These are phyloP conservation scores for Suhomyces emberorum DNA, from an alignment of 805 yeast genomes.

Conservation along the genomic window DNA sequence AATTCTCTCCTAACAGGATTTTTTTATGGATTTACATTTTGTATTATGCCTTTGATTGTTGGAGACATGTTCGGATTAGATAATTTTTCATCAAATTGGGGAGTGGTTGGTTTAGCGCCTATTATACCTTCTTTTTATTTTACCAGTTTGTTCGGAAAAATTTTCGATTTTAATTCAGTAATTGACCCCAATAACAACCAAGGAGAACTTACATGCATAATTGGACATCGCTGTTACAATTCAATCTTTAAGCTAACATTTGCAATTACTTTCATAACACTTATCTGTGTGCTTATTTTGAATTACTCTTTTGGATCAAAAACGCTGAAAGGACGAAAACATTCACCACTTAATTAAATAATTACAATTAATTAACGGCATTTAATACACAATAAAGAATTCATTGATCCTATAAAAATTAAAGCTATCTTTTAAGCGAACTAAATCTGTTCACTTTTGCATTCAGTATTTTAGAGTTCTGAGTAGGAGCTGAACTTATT, in stretches of 20 bases:
- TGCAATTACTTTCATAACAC: slow-evolving; percentile 28
- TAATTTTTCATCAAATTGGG: slow-evolving; percentile 71
- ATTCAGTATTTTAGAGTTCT: slow-evolving; percentile 5
- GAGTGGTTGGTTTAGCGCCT: slow-evolving; percentile 65
- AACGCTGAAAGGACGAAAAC: no score
- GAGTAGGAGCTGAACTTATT: slow-evolving; percentile 10
- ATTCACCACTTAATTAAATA: no score
- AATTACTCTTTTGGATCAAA: not conserved
- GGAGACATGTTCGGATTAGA: slow-evolving; percentile 70
- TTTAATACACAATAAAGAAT: no score
- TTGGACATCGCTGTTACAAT: slow-evolving; percentile 42
- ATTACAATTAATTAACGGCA: no score
- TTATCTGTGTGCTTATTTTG: slow-evolving; percentile 13
- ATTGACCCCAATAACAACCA: no score
- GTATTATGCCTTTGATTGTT: slow-evolving; percentile 72
- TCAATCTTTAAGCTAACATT: slow-evolving; percentile 41
- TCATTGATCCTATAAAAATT: no score
- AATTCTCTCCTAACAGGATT: slow-evolving; percentile 61
- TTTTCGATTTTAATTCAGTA: slow-evolving; percentile 51
- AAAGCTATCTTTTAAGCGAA: slow-evolving; percentile 8
- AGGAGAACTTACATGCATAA: slow-evolving; percentile 22
- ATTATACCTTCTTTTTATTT: slow-evolving; percentile 57
- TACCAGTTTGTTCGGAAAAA: slow-evolving; percentile 59
- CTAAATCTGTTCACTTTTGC: slow-evolving; percentile 9
- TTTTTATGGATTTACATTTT: slow-evolving; percentile 71